These are phyloP conservation scores for Plasmopara muralis DNA, from an alignment of 352 stramenopile species.

Conservation along the genomic window DNA sequence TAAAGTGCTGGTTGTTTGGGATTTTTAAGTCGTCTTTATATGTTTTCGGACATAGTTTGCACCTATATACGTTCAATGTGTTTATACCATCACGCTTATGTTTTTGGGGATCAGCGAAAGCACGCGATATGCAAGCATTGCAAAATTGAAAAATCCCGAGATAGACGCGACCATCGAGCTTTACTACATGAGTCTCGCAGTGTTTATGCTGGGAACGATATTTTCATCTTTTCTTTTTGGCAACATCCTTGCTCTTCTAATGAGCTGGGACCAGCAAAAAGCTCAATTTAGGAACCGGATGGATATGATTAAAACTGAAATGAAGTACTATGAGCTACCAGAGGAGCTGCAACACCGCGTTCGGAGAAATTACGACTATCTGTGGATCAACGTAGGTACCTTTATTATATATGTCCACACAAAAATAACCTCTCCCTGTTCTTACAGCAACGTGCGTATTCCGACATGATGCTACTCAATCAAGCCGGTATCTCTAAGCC, in stretches of 20 bases:
- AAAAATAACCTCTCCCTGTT: not conserved
- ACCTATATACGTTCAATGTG: constrained; percentile 65
- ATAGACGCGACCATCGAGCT: constrained; percentile 37
- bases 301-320: constrained; percentile 78
- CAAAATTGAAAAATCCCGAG: constrained; percentile 36
- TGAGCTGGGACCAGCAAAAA: constrained; percentile 79
- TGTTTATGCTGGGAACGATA: constrained; percentile 64
- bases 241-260: constrained; percentile 70
- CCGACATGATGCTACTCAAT: constrained; percentile 79
- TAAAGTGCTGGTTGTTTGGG: not conserved
- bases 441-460: constrained; percentile 71
- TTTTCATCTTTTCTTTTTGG: constrained; percentile 75
- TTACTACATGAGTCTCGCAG: constrained; percentile 56
- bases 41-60: constrained; percentile 24
- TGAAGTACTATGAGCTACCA: constrained; percentile 76
- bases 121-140: constrained; percentile 54
- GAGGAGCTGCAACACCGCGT: constrained; percentile 68
- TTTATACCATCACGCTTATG: constrained; percentile 72
- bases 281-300: constrained; percentile 76
- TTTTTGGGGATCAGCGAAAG: constrained; percentile 72
- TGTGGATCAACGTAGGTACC: constrained; percentile 72
- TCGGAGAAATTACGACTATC: constrained; percentile 76
- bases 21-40: not conserved
- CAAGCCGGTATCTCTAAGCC: constrained; percentile 74
- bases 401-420: not conserved